A percentile compares a stretch with the other conserved stretches of the same genome.
These are phyloP conservation scores for Dendrostoma leiphaemia DNA, from an alignment of 2,329 filamentous ascomycete species.

Conservation along the genomic window DNA sequence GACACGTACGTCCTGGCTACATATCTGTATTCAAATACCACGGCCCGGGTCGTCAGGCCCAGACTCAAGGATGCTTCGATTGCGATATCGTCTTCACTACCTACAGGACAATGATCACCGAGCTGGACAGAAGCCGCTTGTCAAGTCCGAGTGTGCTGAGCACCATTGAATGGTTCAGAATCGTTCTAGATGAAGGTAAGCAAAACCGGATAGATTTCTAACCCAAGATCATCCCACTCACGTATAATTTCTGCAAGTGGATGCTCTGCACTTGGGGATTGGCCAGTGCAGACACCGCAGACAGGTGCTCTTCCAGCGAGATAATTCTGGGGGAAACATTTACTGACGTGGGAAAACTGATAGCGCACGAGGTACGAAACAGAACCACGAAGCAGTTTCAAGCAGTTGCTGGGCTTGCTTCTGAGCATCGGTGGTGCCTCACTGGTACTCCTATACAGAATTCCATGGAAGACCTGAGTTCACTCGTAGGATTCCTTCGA, in stretches of 20 bases:
- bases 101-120: neutral
- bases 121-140: neutral
- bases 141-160: neutral
- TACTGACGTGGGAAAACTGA: too few species aligned
- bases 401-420: conserved; percentile 19
- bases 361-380: conserved; percentile 22
- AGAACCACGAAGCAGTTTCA: conserved; percentile 23
- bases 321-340: too few species aligned
- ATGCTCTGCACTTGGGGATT: too few species aligned
- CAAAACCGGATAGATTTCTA: too few species aligned
- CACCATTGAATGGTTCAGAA: neutral
- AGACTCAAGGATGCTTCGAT: neutral
- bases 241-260: too few species aligned
- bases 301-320: too few species aligned
- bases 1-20: neutral
- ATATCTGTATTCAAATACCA: neutral
- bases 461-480: conserved; percentile 21
- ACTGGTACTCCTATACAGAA: conserved; percentile 26
- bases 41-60: neutral
- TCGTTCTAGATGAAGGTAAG: conserved; percentile 23
- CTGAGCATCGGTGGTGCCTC: conserved; percentile 23
- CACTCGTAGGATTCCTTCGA: conserved; percentile 21
- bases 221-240: too few species aligned
- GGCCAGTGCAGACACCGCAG: too few species aligned
- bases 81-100: conserved; percentile 5